Conservation (phyloP, 2,329 filamentous ascomycete genomes). For the Hirsutella thompsonii region DNA sequence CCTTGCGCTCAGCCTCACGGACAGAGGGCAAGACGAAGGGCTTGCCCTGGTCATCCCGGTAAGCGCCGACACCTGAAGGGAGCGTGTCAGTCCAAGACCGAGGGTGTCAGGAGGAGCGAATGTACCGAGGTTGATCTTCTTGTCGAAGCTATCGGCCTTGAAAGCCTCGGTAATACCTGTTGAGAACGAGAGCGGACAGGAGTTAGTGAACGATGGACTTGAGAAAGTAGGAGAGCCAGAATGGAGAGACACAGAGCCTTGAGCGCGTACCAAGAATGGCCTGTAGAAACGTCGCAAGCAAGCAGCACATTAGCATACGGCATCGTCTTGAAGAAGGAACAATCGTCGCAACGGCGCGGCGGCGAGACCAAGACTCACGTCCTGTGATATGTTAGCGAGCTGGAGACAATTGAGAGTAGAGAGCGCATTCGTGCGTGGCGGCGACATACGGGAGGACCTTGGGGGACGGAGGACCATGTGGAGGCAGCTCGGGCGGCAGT, state of each 20-base stretch:
- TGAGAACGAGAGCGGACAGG: conserved; percentile 2
- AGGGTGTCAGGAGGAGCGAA: conserved; percentile 5
- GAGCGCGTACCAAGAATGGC: conserved; percentile 58
- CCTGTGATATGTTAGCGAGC: conserved; percentile 5
- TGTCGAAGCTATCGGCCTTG: conserved; percentile 85
- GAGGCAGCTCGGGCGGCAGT: conserved; percentile 48
- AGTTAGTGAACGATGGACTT: neutral
- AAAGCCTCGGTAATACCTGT: conserved; percentile 96
- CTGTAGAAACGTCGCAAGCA: conserved; percentile 22
- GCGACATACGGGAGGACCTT: conserved; percentile 81
- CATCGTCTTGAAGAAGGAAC: neutral
- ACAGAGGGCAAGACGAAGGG: conserved; percentile 96
- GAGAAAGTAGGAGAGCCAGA: neutral
- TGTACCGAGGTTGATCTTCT: conserved; percentile 96
- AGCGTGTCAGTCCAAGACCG: conserved; percentile 1
- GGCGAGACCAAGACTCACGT: conserved; percentile 5
- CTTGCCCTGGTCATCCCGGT: conserved; percentile 96
- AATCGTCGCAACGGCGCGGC: no score
- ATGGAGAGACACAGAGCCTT: neutral
- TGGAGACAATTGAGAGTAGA: neutral
- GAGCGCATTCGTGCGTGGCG: conserved; percentile 3
- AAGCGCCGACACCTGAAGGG: conserved; percentile 72
- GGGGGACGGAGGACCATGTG: conserved; percentile 80
- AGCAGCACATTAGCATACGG: neutral
- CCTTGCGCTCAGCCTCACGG: conserved; percentile 73